phyloP scores from a whole-genome alignment of 2,329 filamentous ascomycete genomes.

The Alternaria brassicicola region DNA sequence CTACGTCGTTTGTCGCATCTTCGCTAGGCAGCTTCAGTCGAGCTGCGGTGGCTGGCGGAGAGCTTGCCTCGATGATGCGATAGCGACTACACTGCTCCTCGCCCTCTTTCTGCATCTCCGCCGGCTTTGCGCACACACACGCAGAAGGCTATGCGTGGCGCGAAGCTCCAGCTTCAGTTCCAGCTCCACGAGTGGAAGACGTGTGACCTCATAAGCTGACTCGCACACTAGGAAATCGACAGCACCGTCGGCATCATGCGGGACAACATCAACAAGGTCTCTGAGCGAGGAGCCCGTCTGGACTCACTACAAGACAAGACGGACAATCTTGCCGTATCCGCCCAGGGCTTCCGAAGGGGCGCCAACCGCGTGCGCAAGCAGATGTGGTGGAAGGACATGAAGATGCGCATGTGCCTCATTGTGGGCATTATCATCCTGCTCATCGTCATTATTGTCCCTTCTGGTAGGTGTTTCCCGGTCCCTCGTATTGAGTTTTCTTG shows the following conservation, averaged over 20 bases:
- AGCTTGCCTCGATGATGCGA: conserved; percentile 22
- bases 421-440: conserved; percentile 89
- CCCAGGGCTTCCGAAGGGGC: conserved; percentile 92
- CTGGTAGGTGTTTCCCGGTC: conserved; percentile 66
- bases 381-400: conserved; percentile 99
- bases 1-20: conserved; percentile 4
- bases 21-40: conserved; percentile 4
- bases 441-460: conserved; percentile 90
- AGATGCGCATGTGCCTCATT: conserved; percentile 98
- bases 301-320: conserved; percentile 93
- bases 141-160: neutral
- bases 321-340: conserved; percentile 87
- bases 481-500: too few relatives aligned
- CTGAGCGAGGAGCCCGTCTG: conserved; percentile 86
- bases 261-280: conserved; percentile 96
- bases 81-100: neutral
- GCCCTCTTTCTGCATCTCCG: neutral
- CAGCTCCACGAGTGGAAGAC: neutral
- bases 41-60: conserved; percentile 12
- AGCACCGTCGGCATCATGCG: conserved; percentile 94
- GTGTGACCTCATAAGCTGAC: conserved; percentile 19
- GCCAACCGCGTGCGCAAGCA: conserved; percentile 91
- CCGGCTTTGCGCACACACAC: neutral
- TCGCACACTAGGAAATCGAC: conserved; percentile 81
- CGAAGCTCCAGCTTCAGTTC: neutral